Evolutionary conservation across 495 filamentous ascomycete species (phyloP).

Genomic region (Aspergillus sclerotiicarbonarius): DNA sequence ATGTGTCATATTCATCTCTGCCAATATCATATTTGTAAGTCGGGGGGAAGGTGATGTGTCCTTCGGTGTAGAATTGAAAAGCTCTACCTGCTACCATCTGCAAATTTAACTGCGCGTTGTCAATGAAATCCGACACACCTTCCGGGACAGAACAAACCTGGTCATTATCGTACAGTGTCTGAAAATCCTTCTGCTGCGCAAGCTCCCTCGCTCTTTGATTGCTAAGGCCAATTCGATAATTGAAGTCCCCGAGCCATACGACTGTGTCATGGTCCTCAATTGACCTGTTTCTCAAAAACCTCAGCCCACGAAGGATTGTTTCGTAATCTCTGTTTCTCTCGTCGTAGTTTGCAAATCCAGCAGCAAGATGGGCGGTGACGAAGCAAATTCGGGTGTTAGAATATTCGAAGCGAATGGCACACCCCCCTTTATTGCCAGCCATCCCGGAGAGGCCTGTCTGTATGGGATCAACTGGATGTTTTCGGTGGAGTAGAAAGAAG

Average conservation of each 20-base stretch:
- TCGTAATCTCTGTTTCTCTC: conserved; percentile 91
- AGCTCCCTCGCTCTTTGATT: conserved; percentile 77
- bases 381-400: conserved; percentile 93
- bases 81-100: conserved; percentile 92
- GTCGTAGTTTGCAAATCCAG: conserved; percentile 95
- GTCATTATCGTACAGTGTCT: conserved; percentile 86
- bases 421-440: conserved; percentile 97
- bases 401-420: conserved; percentile 93
- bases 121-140: not conserved
- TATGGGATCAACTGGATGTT: not conserved
- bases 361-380: conserved; percentile 93
- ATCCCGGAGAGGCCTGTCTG: conserved; percentile 94
- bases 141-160: conserved; percentile 54
- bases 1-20: conserved; percentile 85
- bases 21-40: conserved; percentile 96
- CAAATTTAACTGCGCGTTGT: conserved; percentile 68
- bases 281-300: conserved; percentile 83
- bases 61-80: conserved; percentile 89
- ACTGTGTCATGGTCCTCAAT: conserved; percentile 92
- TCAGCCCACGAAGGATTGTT: conserved; percentile 81
- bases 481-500: not conserved
- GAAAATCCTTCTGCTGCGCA: conserved; percentile 65
- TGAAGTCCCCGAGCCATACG: conserved; percentile 99
- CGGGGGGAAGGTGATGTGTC: conserved; percentile 77
- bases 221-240: conserved; percentile 88